phyloP scores from a whole-genome alignment of 2,329 filamentous ascomycete genomes.

The Lachnellula suecica region DNA sequence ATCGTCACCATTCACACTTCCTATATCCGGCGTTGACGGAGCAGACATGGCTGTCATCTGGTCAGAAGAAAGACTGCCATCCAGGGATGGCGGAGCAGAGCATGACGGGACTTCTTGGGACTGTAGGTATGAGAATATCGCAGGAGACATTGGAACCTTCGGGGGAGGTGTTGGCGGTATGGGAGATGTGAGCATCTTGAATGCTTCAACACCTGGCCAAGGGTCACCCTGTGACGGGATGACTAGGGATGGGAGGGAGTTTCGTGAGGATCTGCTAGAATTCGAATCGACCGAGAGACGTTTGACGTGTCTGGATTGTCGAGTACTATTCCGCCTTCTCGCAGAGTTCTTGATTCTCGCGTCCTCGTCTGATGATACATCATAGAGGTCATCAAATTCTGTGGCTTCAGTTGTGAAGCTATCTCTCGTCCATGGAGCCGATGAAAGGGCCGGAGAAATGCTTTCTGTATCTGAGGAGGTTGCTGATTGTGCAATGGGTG shows the following conservation, averaged over 20 bases:
- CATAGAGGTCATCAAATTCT: conserved; percentile 85
- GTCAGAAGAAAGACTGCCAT: conserved; percentile 86
- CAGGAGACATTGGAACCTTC: conserved; percentile 73
- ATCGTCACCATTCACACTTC: conserved; percentile 50
- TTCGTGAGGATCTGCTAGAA: conserved; percentile 26
- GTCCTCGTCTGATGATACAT: conserved; percentile 76
- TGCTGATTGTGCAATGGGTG: conserved; percentile 60
- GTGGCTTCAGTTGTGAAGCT: conserved; percentile 64
- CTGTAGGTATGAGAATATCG: conserved; percentile 70
- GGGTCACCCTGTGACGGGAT: conserved; percentile 44
- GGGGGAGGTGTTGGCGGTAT: conserved; percentile 63
- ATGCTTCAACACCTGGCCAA: conserved; percentile 45
- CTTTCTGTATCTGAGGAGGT: conserved; percentile 53
- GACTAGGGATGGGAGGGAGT: conserved; percentile 47
- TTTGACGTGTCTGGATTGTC: conserved; percentile 31
- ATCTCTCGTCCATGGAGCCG: conserved; percentile 60
- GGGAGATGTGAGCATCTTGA: conserved; percentile 54
- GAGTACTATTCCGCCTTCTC: conserved; percentile 23
- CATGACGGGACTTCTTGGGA: conserved; percentile 69
- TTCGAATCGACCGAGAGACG: conserved; percentile 25
- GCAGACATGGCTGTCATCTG: conserved; percentile 82
- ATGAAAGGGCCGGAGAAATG: conserved; percentile 54
- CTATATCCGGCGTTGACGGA: conserved; percentile 78
- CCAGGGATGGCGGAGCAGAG: conserved; percentile 77
- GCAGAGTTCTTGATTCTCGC: conserved; percentile 44